Evolutionary conservation across 805 yeast species (phyloP), one percentile per base, ranked within the genome.

Genomic region (Blastobotrys chiropterorum): DNA sequence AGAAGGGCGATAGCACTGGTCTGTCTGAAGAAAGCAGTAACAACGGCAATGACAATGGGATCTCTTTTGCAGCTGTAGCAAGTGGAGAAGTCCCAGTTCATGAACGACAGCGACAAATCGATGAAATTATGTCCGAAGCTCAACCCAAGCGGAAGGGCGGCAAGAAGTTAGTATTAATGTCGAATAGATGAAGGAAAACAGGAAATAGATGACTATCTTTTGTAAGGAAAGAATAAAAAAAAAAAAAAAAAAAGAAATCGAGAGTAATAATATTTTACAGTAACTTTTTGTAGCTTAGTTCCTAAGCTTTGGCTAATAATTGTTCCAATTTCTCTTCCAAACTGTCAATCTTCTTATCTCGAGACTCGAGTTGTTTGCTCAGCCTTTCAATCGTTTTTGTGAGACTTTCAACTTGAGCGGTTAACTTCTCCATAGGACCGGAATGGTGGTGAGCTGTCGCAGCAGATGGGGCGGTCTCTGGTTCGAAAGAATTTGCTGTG

Each of bases 81-180:
- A 43, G 38, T 54, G 57, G 59, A 50, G 47, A 56, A 43, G 58
- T 55, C 21, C 47, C 59, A 5, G 21, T 59, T 0, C 21, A 43
- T 43, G 56, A 60, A 17, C 58, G 51, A 21, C 56, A 53, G 22
- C 50, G 50, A 14, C 56, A 53, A n/a, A 50, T 57, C 20, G 49
- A 59, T 30, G 49, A 49, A 43, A 34, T 58, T 17, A 52, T 57
- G 20, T 49, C 49, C 3, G 47, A 56, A 11, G 53, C 60, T 22
- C 45, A 46, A 19, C 39, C 56, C 44, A 49, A 51, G 21, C 43
- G 50, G 26, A 51, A 51, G 53, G 62, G 62, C 20, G 56, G 60
- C 53, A 63, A 61, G 62, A 65, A 58, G 58, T 56, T 61, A 51
- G 66, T 63, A 40, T 58, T 54, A 17, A 48, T 62, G 52, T 58